Conservation (phyloP, 202 grass and related monocot species). For the Schoenoplectus triqueter region DNA sequence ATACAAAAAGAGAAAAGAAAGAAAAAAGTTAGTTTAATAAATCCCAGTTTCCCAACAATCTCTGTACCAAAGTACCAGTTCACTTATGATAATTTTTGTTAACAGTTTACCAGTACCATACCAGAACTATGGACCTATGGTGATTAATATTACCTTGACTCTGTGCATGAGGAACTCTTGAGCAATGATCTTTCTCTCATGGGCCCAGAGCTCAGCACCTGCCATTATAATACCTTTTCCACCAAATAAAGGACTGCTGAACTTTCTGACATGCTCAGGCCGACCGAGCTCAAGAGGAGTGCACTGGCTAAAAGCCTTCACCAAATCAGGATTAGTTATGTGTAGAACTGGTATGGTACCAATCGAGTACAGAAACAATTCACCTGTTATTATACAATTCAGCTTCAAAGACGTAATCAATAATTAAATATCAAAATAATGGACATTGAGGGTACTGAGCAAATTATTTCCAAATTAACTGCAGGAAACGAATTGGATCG, state of each 20-base stretch:
- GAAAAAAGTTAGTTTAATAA: no score
- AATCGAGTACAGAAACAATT: constrained; percentile 57
- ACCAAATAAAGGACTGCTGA: constrained; percentile 47
- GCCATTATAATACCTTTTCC: constrained; percentile 46
- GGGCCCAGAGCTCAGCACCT: constrained; percentile 41
- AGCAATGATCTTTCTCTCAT: constrained; percentile 54
- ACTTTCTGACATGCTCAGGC: constrained; percentile 42
- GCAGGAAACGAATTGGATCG: neutral
- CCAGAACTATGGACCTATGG: no score
- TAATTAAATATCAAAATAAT: neutral
- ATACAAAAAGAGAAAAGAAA: neutral
- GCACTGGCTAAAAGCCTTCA: constrained; percentile 46
- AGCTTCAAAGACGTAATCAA: no score
- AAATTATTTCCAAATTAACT: constrained; percentile 3
- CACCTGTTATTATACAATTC: constrained; percentile 31
- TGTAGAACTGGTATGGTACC: constrained; percentile 55
- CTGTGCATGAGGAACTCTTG: constrained; percentile 50
- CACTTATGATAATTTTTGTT: no score
- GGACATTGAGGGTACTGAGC: neutral
- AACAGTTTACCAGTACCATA: neutral
- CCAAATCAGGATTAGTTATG: constrained; percentile 43
- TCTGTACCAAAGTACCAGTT: no score
- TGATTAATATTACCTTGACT: constrained; percentile 41
- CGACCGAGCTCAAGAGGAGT: constrained; percentile 38
- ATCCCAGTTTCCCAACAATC: no score